phyloP scores from a whole-genome alignment of 164 flowering plant species.

The Dillenia turbinata region DNA sequence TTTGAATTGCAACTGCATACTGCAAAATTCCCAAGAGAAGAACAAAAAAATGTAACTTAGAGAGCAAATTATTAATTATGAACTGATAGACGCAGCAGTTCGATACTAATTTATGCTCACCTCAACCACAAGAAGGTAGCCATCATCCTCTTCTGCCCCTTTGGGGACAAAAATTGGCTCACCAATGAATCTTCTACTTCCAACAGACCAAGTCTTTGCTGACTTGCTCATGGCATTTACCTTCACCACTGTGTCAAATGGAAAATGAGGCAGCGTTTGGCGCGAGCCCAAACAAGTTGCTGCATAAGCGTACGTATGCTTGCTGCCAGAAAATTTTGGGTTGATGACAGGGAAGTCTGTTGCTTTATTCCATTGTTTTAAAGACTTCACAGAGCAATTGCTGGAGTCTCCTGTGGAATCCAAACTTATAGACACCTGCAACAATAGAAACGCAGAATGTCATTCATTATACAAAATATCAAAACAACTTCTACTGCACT shows the following conservation, averaged over 20 bases:
- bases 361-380: slow-evolving; percentile 50
- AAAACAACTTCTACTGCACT: too few relatives aligned
- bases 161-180: slow-evolving; percentile 78
- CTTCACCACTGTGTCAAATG: slow-evolving; percentile 75
- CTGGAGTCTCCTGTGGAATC: slow-evolving; percentile 30
- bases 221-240: slow-evolving; percentile 28
- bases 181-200: slow-evolving; percentile 68
- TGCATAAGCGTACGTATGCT: slow-evolving; percentile 50
- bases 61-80: too few relatives aligned
- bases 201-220: slow-evolving; percentile 48
- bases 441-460: not conserved
- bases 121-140: slow-evolving; percentile 83
- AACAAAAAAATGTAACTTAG: not conserved
- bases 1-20: slow-evolving; percentile 85
- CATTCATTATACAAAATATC: too few relatives aligned
- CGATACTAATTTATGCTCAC: slow-evolving; percentile 22
- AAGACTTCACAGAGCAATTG: slow-evolving; percentile 42
- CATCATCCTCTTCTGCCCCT: slow-evolving; percentile 67
- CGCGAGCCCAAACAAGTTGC: slow-evolving; percentile 67
- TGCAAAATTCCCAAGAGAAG: slow-evolving; percentile 29
- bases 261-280: slow-evolving; percentile 66
- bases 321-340: slow-evolving; percentile 44
- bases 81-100: too few relatives aligned
- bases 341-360: slow-evolving; percentile 81
- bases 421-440: slow-evolving; percentile 58